Evolutionary conservation across 805 yeast species (phyloP).

Genomic region (Cyberlindnera euphorbiae): DNA sequence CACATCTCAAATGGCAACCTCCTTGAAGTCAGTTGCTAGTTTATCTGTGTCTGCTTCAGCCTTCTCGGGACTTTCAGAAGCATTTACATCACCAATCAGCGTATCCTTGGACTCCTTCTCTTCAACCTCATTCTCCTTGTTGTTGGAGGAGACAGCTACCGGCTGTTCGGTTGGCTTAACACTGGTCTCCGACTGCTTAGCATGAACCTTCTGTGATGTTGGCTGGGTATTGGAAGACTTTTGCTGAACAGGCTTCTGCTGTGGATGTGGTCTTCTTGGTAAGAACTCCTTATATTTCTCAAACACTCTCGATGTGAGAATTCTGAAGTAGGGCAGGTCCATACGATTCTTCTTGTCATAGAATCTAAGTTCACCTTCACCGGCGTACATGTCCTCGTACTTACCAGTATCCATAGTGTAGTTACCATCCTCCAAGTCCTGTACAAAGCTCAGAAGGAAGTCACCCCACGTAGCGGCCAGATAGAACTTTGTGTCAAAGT

Average conservation of each 20-base stretch:
- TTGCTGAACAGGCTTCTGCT: slow-evolving; percentile 4
- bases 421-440: slow-evolving; percentile 82
- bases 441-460: slow-evolving; percentile 75
- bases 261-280: slow-evolving; percentile 15
- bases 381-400: slow-evolving; percentile 62
- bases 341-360: slow-evolving; percentile 54
- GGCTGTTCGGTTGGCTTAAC: not conserved
- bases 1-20: slow-evolving; percentile 20
- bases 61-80: not conserved
- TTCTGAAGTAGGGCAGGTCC: slow-evolving; percentile 39
- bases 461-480: slow-evolving; percentile 88
- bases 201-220: slow-evolving; percentile 2
- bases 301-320: slow-evolving; percentile 32
- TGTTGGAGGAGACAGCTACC: slow-evolving; percentile 17
- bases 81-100: too few relatives aligned
- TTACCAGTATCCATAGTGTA: slow-evolving; percentile 62
- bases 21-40: slow-evolving; percentile 20
- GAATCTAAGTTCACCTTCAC: slow-evolving; percentile 70
- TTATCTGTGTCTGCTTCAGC: not conserved
- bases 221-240: too few relatives aligned
- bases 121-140: slow-evolving; percentile 14
- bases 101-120: not conserved
- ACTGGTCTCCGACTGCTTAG: slow-evolving; percentile 2
- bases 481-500: slow-evolving; percentile 84
- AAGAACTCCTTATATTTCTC: slow-evolving; percentile 15